A percentile compares a stretch with the other conserved stretches of the same genome.
These are phyloP conservation scores for Pneumocystis oryctolagi DNA, from an alignment of 1,139 yeast species.

Conservation along the genomic window DNA sequence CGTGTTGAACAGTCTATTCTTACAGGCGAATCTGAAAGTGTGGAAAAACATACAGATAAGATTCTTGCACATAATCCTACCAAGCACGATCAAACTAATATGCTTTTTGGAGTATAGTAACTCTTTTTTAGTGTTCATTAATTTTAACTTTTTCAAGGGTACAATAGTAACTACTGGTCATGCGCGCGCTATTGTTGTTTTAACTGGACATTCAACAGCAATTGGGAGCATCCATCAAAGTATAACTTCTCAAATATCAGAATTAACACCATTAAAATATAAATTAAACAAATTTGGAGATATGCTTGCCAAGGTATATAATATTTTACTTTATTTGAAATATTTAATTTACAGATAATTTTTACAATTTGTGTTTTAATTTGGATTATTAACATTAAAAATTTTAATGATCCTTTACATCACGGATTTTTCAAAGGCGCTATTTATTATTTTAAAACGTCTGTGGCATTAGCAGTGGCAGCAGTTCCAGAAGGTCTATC, in stretches of 20 bases:
- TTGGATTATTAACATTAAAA: conserved; percentile 26
- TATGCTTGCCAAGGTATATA: conserved; percentile 27
- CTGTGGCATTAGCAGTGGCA: conserved; percentile 86
- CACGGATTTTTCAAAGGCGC: conserved; percentile 36
- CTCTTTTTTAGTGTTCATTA: not conserved
- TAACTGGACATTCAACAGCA: conserved; percentile 36
- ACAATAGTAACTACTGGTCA: conserved; percentile 35
- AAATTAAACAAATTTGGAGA: conserved; percentile 29
- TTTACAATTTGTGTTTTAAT: conserved; percentile 31
- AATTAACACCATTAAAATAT: conserved; percentile 25
- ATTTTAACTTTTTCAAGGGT: conserved; percentile 25
- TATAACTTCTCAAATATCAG: conserved; percentile 24
- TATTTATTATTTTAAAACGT: conserved; percentile 34
- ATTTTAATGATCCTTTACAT: conserved; percentile 38
- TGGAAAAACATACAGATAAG: not conserved
- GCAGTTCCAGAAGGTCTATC: conserved; percentile 80
- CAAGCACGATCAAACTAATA: conserved; percentile 25
- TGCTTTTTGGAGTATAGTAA: not conserved
- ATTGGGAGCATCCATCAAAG: conserved; percentile 35
- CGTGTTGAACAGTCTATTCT: conserved; percentile 39
- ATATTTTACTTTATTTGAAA: not conserved
- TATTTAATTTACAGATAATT: conserved; percentile 15
- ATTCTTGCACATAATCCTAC: not conserved
- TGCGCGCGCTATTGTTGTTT: conserved; percentile 34
- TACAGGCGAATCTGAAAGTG: conserved; percentile 38